Base-by-base conservation (phyloP, 768 basidiomycete genomes). In the Phaeotremella skinneri region DNA sequence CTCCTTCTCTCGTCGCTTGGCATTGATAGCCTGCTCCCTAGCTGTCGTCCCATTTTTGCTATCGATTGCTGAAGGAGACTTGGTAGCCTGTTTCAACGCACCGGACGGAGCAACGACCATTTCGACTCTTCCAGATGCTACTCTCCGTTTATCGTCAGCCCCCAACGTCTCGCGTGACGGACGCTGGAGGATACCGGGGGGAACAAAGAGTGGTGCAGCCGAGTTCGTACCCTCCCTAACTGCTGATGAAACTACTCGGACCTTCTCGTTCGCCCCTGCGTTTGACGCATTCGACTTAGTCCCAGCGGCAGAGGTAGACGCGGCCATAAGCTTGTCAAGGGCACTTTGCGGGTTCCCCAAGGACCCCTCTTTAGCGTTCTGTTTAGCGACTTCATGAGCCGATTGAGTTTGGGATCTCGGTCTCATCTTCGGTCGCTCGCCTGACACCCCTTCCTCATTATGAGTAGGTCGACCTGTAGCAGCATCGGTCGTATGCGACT, bases 271-370 rank as follows among this genome's bases (percentile, higher is more conserved):
- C 23, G 43, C 23, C 43, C 7, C 23, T 45, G 34, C 34, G 9
- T 7, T 17, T 37, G 7, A 17, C 17, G 7, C 9, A 37, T 37
- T 7, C 9, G 17, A 37, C 34, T 37, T 37, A 7, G 34, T 7
- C 34, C 9, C 34, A n/a, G n/a, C 45, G 9, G 26, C 9, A 27
- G 49, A 16, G 14, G 26, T 16, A 20, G 26, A 16, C 49, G 26
- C 55, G 6, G 27, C 42, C 14, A 61, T 60, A 9, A 70, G 55
- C 31, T 62, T 62, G 41, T 76, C 73, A 13, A 76, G 51, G 11
- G 71, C 75, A 23, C 66, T 69, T 49, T 63, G 66, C 9, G 75
- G 75, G 52, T 74, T 73, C 7, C 62, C 41, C 4, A 70, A 29
- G 4, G 60, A 26, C 2, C 72, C 72, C 27, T 71, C 67, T 21